phyloP scores from a whole-genome alignment of 192 early-diverging fungal species.

The Cetraspora pellucida region DNA sequence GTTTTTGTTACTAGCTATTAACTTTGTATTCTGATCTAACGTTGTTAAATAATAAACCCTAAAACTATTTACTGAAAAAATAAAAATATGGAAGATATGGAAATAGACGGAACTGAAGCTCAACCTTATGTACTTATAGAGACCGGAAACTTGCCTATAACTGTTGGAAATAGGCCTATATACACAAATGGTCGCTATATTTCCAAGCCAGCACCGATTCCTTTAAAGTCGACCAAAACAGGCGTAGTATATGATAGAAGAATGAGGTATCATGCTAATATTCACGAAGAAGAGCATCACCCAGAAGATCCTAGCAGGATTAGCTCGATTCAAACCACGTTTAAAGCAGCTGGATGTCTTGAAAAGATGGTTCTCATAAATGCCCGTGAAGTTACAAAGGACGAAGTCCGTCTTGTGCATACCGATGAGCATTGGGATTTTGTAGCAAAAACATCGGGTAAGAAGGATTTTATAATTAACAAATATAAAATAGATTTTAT shows the following conservation, averaged over 20 bases:
- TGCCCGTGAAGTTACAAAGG: constrained; percentile 47
- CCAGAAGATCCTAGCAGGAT: constrained; percentile 78
- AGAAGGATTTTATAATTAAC: neutral
- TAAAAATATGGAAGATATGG: constrained; percentile 14
- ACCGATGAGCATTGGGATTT: constrained; percentile 46
- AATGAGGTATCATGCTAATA: constrained; percentile 66
- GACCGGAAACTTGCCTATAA: neutral
- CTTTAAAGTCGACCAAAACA: constrained; percentile 29
- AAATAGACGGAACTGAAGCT: constrained; percentile 5
- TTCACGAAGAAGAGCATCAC: constrained; percentile 64
- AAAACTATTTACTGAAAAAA: neutral
- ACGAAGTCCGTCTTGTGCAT: constrained; percentile 62
- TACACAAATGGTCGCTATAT: neutral
- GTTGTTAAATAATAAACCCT: too few species aligned
- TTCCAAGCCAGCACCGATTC: neutral
- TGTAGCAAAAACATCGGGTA: constrained; percentile 50
- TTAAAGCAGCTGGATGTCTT: constrained; percentile 51
- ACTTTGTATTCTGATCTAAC: too few species aligned
- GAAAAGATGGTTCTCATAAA: constrained; percentile 48
- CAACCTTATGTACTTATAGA: constrained; percentile 24
- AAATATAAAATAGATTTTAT: neutral
- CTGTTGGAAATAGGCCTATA: neutral
- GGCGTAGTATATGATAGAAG: constrained; percentile 63
- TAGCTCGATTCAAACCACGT: constrained; percentile 63
- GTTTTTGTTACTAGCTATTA: too few species aligned